phyloP scores from a whole-genome alignment of 192 early-diverging fungal species.

The Dissophora globulifera region DNA sequence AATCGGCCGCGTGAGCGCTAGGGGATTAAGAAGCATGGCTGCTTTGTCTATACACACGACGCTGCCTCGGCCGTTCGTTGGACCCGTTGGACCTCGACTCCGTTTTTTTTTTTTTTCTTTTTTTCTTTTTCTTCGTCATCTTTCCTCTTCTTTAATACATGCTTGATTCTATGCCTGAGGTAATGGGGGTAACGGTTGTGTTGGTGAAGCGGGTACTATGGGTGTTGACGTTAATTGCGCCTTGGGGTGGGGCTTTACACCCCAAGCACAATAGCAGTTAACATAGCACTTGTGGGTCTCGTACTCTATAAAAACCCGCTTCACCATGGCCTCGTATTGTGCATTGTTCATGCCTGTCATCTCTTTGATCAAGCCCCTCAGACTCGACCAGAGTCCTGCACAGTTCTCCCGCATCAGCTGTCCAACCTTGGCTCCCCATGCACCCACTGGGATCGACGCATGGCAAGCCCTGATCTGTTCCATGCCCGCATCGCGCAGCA shows the following conservation, averaged over 20 bases:
- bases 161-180: too few relatives aligned
- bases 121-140: too few relatives aligned
- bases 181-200: too few relatives aligned
- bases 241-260: conserved; percentile 35
- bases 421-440: conserved; percentile 47
- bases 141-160: too few relatives aligned
- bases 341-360: conserved; percentile 31
- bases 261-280: conserved; percentile 51
- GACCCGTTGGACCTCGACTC: too few relatives aligned
- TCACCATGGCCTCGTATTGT: conserved; percentile 44
- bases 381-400: conserved; percentile 43
- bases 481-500: conserved; percentile 28
- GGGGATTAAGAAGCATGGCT: too few relatives aligned
- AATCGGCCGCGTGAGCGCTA: too few relatives aligned
- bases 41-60: too few relatives aligned
- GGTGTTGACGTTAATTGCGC: not conserved
- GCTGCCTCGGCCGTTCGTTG: too few relatives aligned
- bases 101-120: too few relatives aligned
- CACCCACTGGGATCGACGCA: conserved; percentile 37
- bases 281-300: conserved; percentile 44
- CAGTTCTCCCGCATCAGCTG: conserved; percentile 48
- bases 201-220: not conserved
- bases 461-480: conserved; percentile 27
- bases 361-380: conserved; percentile 43
- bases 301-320: conserved; percentile 41